These are phyloP conservation scores for Tuber microsphaerosporum DNA, from an alignment of 495 filamentous ascomycete species.

Conservation along the genomic window DNA sequence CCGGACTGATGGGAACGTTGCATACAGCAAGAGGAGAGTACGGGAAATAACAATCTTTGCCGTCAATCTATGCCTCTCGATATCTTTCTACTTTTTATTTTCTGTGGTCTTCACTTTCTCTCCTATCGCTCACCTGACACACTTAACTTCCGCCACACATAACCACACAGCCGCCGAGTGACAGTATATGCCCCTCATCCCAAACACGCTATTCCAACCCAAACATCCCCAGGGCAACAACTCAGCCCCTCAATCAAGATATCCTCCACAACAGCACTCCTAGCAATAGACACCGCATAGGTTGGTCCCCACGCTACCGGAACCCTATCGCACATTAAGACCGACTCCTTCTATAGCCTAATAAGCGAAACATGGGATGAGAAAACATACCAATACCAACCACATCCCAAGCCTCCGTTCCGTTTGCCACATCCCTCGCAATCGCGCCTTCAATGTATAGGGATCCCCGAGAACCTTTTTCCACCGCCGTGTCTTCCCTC, in stretches of 20 bases:
- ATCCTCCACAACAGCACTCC: constrained; percentile 43
- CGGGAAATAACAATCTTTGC: too few relatives aligned
- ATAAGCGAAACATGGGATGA: background rate
- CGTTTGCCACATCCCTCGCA: constrained; percentile 27
- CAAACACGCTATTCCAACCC: background rate
- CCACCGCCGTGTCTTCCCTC: constrained; percentile 42
- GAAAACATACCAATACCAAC: constrained; percentile 14
- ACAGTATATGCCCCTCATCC: background rate
- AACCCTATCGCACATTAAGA: too few relatives aligned
- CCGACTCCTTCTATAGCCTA: too few relatives aligned
- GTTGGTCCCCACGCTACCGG: too few relatives aligned
- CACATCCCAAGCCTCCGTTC: constrained; percentile 45
- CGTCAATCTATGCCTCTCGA: too few relatives aligned
- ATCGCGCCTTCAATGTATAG: constrained; percentile 26
- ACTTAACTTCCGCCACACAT: too few relatives aligned
- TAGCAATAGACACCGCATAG: too few relatives aligned
- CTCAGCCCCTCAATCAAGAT: constrained; percentile 48
- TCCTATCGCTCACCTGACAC: too few relatives aligned
- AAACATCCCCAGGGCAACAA: constrained; percentile 50
- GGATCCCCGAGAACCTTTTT: constrained; percentile 43
- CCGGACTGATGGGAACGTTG: too few relatives aligned
- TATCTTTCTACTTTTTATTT: too few relatives aligned
- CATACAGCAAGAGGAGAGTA: too few relatives aligned
- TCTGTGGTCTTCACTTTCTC: too few relatives aligned
- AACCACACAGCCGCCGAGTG: background rate